phyloP scores from a whole-genome alignment of 2,329 filamentous ascomycete species.

The Myriosclerotinia scirpicola region DNA sequence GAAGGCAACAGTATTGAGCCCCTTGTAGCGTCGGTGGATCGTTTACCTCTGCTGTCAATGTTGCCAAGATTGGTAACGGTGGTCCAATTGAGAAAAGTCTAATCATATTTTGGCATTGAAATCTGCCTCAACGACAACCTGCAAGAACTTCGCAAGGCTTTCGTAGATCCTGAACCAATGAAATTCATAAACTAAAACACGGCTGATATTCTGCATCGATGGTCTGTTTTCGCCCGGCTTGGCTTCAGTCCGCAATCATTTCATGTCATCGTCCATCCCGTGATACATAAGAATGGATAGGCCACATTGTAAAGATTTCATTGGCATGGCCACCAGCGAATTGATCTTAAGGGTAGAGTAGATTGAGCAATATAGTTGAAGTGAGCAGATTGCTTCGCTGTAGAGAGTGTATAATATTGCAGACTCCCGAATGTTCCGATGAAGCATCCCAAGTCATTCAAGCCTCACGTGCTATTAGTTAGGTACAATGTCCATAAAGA shows the following conservation, averaged over 20 bases:
- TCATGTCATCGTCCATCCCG: not conserved
- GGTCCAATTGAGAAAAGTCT: not conserved
- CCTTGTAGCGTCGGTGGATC: not conserved
- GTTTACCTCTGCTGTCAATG: not conserved
- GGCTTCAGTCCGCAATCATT: not conserved
- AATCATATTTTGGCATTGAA: not conserved
- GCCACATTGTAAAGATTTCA: not conserved
- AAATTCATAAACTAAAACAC: not conserved
- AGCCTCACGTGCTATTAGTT: not conserved
- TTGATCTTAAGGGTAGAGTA: not conserved
- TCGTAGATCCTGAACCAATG: not conserved
- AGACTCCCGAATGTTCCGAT: not conserved
- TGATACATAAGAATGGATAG: not conserved
- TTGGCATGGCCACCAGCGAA: not conserved
- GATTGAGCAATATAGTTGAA: not conserved
- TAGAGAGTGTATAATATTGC: not conserved
- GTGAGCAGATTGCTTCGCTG: not conserved
- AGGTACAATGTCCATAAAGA: not conserved
- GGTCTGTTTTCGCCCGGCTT: not conserved
- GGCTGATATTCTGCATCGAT: not conserved
- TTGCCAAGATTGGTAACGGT: not conserved
- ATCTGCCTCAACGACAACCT: not conserved
- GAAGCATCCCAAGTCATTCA: not conserved
- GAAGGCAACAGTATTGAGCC: not conserved
- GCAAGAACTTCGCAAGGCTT: not conserved